Evolutionary conservation across 202 grass and related monocot genomes (phyloP), one percentile per base, ranked within the genome.

Genomic region (Alloteropsis angusta): DNA sequence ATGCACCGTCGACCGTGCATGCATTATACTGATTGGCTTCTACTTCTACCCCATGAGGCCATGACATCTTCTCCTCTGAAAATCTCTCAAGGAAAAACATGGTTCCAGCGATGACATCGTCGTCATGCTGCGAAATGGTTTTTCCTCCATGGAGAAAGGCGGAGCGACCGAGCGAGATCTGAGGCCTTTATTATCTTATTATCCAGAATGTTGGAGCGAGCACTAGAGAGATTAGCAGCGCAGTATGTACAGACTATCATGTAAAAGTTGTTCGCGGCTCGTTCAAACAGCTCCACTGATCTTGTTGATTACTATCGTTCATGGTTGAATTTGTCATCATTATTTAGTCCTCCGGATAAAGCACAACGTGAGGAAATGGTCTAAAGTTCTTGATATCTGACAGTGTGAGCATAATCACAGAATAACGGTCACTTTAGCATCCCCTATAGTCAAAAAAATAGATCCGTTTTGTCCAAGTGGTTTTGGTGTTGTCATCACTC

Each of bases 231-330:
- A n/a, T n/a, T n/a, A n/a, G n/a, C n/a, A n/a, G 12, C 15, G 15
- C 25, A 45, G 52, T 30, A 30, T 0, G 7, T 34, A n/a, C 18
- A 22, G 55, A 57, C 38, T 28, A 52, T 43, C 28, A 30, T 30
- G 23, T 35, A 61, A 69, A 86, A 62, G 36, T 63, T 64, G n/a
- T n/a, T n/a, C n/a, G 14, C 70, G 64, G 41, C 37, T 14, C 17
- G 60, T 85, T 72, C 82, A 71, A 84, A 72, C 56, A 19, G 72
- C 72, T 56, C 74, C 57, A 57, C 57, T 48, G 48, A 82, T 60
- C 47, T 30, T n/a, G 75, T 38, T 60, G 26, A 44, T 56, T 65
- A 44, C 46, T 65, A 73, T 48, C 57, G 38, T 58, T 49, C 15
- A 15, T 46, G 26, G 79, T 65, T 22, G 15, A 41, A 11, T 49